Percentiles rank a stretch among this genome's conserved stretches.
Evolutionary conservation across 768 basidiomycete species (phyloP).

Genomic region (Tulasnella sp.): DNA sequence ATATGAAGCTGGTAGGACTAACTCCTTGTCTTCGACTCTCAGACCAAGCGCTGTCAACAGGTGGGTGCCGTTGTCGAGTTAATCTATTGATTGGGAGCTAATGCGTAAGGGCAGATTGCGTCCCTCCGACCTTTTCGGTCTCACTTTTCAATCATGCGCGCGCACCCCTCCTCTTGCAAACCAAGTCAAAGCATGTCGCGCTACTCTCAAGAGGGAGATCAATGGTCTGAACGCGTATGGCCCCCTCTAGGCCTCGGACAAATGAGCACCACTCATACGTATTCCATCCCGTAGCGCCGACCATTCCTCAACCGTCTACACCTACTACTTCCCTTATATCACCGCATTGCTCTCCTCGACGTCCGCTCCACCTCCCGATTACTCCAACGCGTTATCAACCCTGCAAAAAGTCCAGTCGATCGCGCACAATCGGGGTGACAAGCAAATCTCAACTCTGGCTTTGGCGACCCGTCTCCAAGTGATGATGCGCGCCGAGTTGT

Average conservation of each 20-base stretch:
- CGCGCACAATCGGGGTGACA: slow-evolving; percentile 15
- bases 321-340: slow-evolving; percentile 43
- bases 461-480: slow-evolving; percentile 51
- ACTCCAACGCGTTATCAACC: slow-evolving; percentile 19
- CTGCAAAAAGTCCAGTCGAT: slow-evolving; percentile 20
- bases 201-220: slow-evolving; percentile 48
- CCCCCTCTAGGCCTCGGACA: neutral
- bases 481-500: slow-evolving; percentile 47
- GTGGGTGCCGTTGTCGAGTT: neutral
- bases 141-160: slow-evolving; percentile 53
- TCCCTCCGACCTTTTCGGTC: slow-evolving; percentile 53
- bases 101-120: slow-evolving; percentile 37
- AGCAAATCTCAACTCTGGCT: slow-evolving; percentile 24
- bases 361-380: slow-evolving; percentile 20
- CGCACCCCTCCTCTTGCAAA: slow-evolving; percentile 43
- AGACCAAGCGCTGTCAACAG: slow-evolving; percentile 8
- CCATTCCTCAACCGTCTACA: slow-evolving; percentile 47
- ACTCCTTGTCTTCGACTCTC: neutral
- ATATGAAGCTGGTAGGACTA: slow-evolving; percentile 34
- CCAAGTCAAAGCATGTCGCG: slow-evolving; percentile 55
- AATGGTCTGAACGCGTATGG: slow-evolving; percentile 32
- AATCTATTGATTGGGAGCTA: neutral
- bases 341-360: slow-evolving; percentile 24
- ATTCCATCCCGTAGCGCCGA: slow-evolving; percentile 32
- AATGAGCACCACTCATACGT: neutral